Percentiles rank a stretch among this genome's conserved stretches.
Conservation (phyloP, 2,329 filamentous ascomycete genomes). For the Alternaria triticina region DNA sequence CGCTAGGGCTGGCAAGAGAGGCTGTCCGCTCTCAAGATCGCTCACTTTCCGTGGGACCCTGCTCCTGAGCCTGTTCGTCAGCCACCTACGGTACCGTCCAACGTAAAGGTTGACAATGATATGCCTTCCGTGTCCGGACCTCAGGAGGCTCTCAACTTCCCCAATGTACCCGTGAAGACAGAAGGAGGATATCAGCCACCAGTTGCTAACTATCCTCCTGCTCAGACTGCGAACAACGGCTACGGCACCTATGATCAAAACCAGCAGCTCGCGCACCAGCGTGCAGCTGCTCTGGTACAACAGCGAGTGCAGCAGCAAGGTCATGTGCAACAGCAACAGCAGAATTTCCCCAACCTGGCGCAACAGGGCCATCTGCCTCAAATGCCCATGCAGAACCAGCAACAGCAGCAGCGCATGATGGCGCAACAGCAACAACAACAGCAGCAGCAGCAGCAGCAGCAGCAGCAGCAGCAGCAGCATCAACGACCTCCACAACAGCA, state of each 20-base stretch:
- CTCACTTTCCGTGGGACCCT: conserved; percentile 94
- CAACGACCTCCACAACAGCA: conserved; percentile 17
- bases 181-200: conserved; percentile 51
- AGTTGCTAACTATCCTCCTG: conserved; percentile 34
- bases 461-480: conserved; percentile 41
- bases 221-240: conserved; percentile 40
- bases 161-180: conserved; percentile 57
- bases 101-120: conserved; percentile 45
- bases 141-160: conserved; percentile 39
- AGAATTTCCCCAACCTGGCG: conserved; percentile 26
- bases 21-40: conserved; percentile 82
- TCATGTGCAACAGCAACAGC: conserved; percentile 27
- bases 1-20: conserved; percentile 90
- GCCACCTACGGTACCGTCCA: conserved; percentile 51
- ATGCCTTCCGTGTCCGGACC: conserved; percentile 38
- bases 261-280: conserved; percentile 60
- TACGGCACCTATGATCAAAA: conserved; percentile 46
- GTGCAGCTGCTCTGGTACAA: conserved; percentile 57
- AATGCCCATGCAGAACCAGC: conserved; percentile 36
- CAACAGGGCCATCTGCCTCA: conserved; percentile 34
- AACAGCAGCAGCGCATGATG: conserved; percentile 37
- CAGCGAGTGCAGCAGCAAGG: conserved; percentile 41
- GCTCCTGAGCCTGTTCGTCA: conserved; percentile 61
- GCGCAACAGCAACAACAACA: conserved; percentile 33
- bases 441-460: conserved; percentile 35